Evolutionary conservation across 371 early-diverging fungal genomes (phyloP), one percentile per base, ranked within the genome.

Genomic region (Mortierella sp.): DNA sequence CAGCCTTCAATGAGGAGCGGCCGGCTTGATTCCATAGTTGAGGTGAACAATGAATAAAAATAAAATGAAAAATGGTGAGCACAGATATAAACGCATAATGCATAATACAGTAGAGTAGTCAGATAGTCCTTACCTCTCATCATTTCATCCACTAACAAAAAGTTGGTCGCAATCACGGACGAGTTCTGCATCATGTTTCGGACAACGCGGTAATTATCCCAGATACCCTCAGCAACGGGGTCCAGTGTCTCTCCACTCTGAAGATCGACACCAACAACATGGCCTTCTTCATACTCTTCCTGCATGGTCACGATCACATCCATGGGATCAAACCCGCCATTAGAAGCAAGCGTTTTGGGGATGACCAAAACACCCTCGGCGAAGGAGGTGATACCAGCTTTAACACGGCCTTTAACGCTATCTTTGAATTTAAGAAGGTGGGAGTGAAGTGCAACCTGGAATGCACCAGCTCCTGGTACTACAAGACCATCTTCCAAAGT

Each of bases 61-160:
- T 13, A 40, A 58, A 23, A 64, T 29, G 37, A 45, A 43, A 49
- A 49, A 49, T 13, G 13, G 13, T 15, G 15, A 40, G 15, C 40
- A 40, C 10, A 51, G 10, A 9, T n/a, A 17, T 51, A 1, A n/a
- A 28, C 15, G 22, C 10, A n/a, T 10, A 23, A 47, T 13, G 15
- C 10, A 40, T 10, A 15, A 13, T 10, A 29, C 15, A 26, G 1
- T 22, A 62, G 29, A 34, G 32, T 32, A 22, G 29, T 61, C 17
- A 57, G 59, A 2, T 17, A 15, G 22, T 9, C 8, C 45, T 62
- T 68, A 73, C 74, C 97, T 78, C 98, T 94, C 94, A 99, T 98
- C 90, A 99, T 99, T 87, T 99, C 99, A 87, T 99, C 99, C 26
- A 99, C 99, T 63, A 99, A 90, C 70, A 99, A 87, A 73, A 99